Conservation (phyloP, 148 eudicot species). For the Rhododendron williamsianum region DNA sequence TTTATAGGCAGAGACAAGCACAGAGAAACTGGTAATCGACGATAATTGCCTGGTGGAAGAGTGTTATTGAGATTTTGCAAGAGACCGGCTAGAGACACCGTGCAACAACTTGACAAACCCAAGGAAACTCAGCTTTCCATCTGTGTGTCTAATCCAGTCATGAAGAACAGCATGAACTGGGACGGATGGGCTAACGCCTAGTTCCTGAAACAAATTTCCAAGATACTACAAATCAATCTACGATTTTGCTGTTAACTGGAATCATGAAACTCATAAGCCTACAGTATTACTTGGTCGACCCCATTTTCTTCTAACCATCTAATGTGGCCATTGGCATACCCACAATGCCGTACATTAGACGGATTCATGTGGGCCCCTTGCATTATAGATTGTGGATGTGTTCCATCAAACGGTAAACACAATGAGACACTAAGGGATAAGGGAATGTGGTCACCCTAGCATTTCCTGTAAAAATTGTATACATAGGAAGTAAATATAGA, state of each 20-base stretch:
- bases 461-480: neutral
- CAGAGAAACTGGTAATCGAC: neutral
- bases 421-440: neutral
- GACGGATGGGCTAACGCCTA: slow-evolving; percentile 50
- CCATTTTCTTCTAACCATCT: neutral
- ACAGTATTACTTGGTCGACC: neutral
- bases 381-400: neutral
- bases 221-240: neutral
- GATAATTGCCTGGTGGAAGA: neutral
- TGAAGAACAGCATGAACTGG: slow-evolving; percentile 72
- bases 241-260: neutral
- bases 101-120: slow-evolving; percentile 70
- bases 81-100: slow-evolving; percentile 53
- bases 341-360: neutral
- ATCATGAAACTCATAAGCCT: neutral
- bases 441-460: neutral
- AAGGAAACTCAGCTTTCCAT: slow-evolving; percentile 72
- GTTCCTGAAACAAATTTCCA: slow-evolving; percentile 38
- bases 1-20: slow-evolving; percentile 10
- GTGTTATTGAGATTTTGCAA: slow-evolving; percentile 39
- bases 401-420: neutral
- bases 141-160: slow-evolving; percentile 71
- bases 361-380: neutral
- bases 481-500: neutral
- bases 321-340: neutral